Percentiles rank a stretch among this genome's conserved stretches.
Conservation (phyloP, 2,329 filamentous ascomycete genomes). For the Chaetoscypha palmicola region DNA sequence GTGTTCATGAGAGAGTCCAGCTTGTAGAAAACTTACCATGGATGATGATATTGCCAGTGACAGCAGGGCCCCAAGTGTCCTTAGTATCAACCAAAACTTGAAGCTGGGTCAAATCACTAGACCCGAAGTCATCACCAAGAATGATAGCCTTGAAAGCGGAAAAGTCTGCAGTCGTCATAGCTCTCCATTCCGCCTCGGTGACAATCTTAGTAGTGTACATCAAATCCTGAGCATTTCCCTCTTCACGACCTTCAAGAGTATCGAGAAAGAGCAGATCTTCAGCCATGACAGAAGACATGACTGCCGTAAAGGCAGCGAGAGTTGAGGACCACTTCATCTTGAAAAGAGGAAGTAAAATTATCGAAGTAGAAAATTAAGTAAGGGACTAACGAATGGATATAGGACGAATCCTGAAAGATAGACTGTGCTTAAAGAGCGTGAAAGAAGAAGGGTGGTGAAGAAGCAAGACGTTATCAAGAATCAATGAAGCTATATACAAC, state of each 20-base stretch:
- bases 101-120: slow-evolving; percentile 28
- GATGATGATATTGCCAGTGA: slow-evolving; percentile 37
- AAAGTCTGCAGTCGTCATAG: slow-evolving; percentile 37
- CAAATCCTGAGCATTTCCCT: slow-evolving; percentile 23
- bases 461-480: neutral
- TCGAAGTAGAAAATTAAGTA: slow-evolving; percentile 1
- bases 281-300: slow-evolving; percentile 16
- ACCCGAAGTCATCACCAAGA: slow-evolving; percentile 34
- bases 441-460: neutral
- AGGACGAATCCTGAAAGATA: slow-evolving; percentile 4
- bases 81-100: slow-evolving; percentile 36
- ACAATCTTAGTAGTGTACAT: slow-evolving; percentile 31
- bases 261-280: slow-evolving; percentile 31
- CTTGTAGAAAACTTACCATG: slow-evolving; percentile 32
- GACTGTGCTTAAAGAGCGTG: slow-evolving; percentile 7
- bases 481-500: slow-evolving; percentile 10
- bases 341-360: neutral
- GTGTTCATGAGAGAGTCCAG: too few relatives aligned
- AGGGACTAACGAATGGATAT: slow-evolving; percentile 5
- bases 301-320: slow-evolving; percentile 14
- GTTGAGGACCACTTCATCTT: slow-evolving; percentile 17
- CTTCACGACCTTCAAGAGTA: slow-evolving; percentile 20
- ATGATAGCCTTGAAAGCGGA: slow-evolving; percentile 39
- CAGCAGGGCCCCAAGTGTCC: slow-evolving; percentile 34
- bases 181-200: slow-evolving; percentile 32